A percentile compares a stretch with the other conserved stretches of the same genome.
Evolutionary conservation across 306 rosid genomes (phyloP).

Genomic region (Geum urbanum): DNA sequence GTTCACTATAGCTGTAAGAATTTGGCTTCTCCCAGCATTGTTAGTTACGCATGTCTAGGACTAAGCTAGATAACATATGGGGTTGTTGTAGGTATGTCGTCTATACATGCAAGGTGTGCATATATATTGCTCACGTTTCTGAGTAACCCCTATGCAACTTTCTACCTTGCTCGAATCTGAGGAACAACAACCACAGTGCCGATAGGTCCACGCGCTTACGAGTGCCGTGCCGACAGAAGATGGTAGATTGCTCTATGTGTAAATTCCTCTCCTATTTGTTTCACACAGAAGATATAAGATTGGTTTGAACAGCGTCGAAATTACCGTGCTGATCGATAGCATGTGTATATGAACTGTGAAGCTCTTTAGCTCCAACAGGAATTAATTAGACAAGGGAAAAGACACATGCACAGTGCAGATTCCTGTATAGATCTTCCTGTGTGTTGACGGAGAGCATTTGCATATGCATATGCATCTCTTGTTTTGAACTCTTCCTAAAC

Average conservation of each 20-base stretch:
- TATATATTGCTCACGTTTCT: neutral
- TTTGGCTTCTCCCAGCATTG: neutral
- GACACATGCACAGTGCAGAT: neutral
- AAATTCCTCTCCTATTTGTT: neutral
- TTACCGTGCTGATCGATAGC: too few species aligned
- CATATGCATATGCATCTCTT: conserved; percentile 9
- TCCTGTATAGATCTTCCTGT: neutral
- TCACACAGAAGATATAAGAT: neutral
- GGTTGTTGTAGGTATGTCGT: too few species aligned
- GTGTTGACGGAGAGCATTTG: conserved; percentile 10
- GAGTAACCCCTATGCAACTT: neutral
- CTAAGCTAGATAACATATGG: too few species aligned
- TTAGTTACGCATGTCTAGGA: neutral
- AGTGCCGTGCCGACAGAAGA: conserved; percentile 4
- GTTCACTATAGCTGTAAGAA: neutral
- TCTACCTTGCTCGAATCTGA: neutral
- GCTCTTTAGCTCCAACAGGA: neutral
- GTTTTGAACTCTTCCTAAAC: neutral
- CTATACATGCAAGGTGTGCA: neutral
- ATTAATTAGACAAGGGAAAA: conserved; percentile 1
- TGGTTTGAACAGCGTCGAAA: too few species aligned
- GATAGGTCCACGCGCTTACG: neutral
- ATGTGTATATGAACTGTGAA: too few species aligned
- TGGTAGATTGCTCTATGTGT: neutral
- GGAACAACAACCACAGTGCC: neutral